phyloP scores from a whole-genome alignment of 805 yeast species.

The Pichia deserticola region DNA sequence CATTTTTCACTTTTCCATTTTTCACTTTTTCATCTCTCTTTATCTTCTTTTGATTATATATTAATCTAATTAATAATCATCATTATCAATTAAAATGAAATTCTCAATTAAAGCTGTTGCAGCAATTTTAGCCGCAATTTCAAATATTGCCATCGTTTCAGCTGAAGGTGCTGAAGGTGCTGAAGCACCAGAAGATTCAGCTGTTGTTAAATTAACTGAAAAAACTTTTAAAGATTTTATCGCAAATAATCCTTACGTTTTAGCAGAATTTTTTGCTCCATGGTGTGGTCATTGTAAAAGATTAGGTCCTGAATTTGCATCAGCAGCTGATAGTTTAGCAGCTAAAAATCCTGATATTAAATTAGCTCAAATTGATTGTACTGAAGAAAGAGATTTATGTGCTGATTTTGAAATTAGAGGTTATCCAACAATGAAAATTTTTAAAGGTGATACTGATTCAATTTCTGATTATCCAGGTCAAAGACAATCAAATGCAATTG shows the following conservation, averaged over 20 bases:
- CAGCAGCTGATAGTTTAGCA: conserved; percentile 61
- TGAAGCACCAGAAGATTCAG: conserved; percentile 72
- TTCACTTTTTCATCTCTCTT: no score
- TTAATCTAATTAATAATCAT: no score
- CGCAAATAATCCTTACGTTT: conserved; percentile 64
- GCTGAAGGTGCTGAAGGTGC: conserved; percentile 54
- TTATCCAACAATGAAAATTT: conserved; percentile 77
- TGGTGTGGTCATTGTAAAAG: conserved; percentile 98
- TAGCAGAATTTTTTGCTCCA: conserved; percentile 88
- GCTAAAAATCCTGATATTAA: conserved; percentile 46
- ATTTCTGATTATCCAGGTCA: conserved; percentile 74
- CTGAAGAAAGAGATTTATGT: conserved; percentile 68
- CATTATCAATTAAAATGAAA: conserved; percentile 20
- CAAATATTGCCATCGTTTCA: conserved; percentile 17
- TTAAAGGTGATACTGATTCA: conserved; percentile 42
- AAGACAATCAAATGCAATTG: conserved; percentile 74
- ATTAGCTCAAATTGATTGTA: conserved; percentile 82
- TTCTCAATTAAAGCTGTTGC: conserved; percentile 32
- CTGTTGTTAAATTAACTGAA: conserved; percentile 72
- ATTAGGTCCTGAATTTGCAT: conserved; percentile 70
- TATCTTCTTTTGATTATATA: no score
- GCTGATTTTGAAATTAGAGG: conserved; percentile 62
- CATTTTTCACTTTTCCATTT: no score
- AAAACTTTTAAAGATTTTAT: conserved; percentile 61
- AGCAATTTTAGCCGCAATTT: conserved; percentile 33